These are phyloP conservation scores for Thuidium tamariscinum DNA, from an alignment of 225 moss, liverwort and hornwort species.

Conservation along the genomic window DNA sequence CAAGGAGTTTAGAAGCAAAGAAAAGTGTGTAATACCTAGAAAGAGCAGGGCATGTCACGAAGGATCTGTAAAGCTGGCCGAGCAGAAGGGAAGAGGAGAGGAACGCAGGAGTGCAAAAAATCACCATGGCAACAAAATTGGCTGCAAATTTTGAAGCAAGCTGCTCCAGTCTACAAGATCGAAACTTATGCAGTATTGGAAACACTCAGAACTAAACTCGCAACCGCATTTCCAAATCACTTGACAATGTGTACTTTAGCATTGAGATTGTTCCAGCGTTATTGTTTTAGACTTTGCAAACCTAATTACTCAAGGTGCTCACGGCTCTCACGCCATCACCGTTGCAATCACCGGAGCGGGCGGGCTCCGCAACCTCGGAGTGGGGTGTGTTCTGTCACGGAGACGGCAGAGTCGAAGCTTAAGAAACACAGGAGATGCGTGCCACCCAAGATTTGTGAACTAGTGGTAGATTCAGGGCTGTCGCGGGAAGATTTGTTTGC, in stretches of 20 bases:
- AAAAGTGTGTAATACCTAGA: not conserved
- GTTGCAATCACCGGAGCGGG: not conserved
- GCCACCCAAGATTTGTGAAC: not conserved
- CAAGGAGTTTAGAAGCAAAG: not conserved
- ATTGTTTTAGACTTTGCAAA: not conserved
- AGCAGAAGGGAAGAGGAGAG: not conserved
- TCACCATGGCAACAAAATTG: not conserved
- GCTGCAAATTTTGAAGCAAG: not conserved
- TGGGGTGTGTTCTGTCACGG: not conserved
- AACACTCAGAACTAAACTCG: not conserved
- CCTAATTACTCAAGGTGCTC: not conserved
- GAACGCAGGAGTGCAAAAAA: not conserved
- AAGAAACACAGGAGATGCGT: not conserved
- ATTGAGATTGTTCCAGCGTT: not conserved
- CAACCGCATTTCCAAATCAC: not conserved
- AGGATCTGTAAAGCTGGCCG: not conserved
- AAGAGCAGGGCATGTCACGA: not conserved
- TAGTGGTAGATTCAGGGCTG: not conserved
- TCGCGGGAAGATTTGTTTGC: not conserved
- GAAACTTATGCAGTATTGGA: not conserved
- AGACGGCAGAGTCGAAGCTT: not conserved
- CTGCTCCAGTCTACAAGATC: not conserved
- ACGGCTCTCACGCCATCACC: not conserved
- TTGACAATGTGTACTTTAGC: not conserved
- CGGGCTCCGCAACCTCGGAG: constrained; percentile 1